Conservation (phyloP, 2,329 filamentous ascomycete species). For the Microsporum canis region DNA sequence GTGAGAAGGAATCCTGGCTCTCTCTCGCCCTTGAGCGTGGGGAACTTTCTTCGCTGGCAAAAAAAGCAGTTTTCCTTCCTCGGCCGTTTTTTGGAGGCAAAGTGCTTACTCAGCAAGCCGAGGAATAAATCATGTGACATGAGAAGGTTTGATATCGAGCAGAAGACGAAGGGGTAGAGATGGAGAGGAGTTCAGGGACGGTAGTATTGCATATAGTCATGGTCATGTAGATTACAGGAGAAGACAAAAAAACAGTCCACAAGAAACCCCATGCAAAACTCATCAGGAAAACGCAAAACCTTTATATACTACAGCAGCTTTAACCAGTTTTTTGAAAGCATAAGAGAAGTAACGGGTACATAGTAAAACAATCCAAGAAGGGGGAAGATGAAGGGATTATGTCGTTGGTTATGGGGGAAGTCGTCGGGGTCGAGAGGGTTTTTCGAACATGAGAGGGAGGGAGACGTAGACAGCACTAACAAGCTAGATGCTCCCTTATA, state of each 20-base stretch:
- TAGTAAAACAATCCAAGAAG: neutral
- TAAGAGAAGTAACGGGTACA: neutral
- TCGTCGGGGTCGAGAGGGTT: neutral
- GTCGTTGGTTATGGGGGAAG: neutral
- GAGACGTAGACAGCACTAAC: neutral
- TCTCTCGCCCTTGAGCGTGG: neutral
- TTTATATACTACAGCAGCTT: slow-evolving; percentile 4
- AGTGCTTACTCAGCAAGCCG: neutral
- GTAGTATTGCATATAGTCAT: neutral
- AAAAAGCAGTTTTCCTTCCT: neutral
- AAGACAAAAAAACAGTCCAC: neutral
- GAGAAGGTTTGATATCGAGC: neutral
- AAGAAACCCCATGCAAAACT: neutral
- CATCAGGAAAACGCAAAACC: neutral
- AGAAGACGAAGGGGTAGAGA: neutral
- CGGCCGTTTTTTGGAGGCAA: neutral
- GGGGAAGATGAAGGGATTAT: neutral
- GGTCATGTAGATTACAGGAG: neutral
- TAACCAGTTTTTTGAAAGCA: neutral
- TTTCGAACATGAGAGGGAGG: neutral
- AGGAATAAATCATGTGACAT: neutral
- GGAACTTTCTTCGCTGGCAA: neutral
- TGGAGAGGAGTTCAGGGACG: neutral
- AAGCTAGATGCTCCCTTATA: neutral
- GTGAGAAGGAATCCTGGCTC: neutral